phyloP scores from a whole-genome alignment of 179 eudicot genomes.

The Pouteria campechiana region DNA sequence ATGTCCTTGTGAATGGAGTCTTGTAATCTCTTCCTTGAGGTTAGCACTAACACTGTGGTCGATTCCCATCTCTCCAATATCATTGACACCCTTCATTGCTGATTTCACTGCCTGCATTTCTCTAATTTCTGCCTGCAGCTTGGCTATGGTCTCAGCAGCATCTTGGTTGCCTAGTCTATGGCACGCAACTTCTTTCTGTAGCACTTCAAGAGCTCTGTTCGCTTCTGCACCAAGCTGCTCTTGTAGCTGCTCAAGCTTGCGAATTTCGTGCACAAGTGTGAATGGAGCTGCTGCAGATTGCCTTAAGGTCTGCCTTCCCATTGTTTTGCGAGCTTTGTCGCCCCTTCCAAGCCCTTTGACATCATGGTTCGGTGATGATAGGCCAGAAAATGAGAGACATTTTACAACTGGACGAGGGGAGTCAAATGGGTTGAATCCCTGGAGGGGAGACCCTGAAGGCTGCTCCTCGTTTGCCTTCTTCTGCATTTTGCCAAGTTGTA shows the following conservation, averaged over 20 bases:
- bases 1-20: slow-evolving; percentile 91
- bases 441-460: slow-evolving; percentile 27
- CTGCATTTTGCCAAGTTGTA: slow-evolving; percentile 75
- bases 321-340: slow-evolving; percentile 33
- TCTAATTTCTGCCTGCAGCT: slow-evolving; percentile 77
- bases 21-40: slow-evolving; percentile 89
- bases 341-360: slow-evolving; percentile 30
- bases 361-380: slow-evolving; percentile 32
- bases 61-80: slow-evolving; percentile 29
- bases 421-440: slow-evolving; percentile 37
- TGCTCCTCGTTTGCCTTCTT: slow-evolving; percentile 71
- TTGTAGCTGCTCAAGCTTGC: slow-evolving; percentile 91
- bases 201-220: slow-evolving; percentile 85
- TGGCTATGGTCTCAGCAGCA: slow-evolving; percentile 95
- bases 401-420: slow-evolving; percentile 46
- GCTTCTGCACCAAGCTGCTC: slow-evolving; percentile 99
- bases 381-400: slow-evolving; percentile 74
- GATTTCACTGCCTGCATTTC: slow-evolving; percentile 56
- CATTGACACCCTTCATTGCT: slow-evolving; percentile 35
- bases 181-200: slow-evolving; percentile 89
- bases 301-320: slow-evolving; percentile 59
- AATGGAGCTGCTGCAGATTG: slow-evolving; percentile 92
- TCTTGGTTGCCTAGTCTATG: slow-evolving; percentile 95
- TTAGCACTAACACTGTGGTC: slow-evolving; percentile 87
- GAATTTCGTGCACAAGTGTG: slow-evolving; percentile 87